A percentile compares a stretch with the other conserved stretches of the same genome.
phyloP scores from a whole-genome alignment of 768 basidiomycete genomes.

The Amanita pallidorosea region DNA sequence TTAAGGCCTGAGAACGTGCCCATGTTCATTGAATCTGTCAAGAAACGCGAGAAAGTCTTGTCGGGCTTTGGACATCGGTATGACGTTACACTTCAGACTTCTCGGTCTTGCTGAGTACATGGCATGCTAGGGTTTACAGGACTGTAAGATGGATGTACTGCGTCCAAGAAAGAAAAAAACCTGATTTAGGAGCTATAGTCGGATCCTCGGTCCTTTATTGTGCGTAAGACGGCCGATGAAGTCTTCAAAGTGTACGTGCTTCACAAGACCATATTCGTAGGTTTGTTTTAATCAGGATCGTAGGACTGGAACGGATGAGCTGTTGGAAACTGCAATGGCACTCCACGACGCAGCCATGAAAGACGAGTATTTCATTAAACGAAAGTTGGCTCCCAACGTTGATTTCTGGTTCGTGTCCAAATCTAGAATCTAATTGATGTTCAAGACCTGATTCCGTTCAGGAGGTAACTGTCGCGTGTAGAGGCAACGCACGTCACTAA shows the following conservation, averaged over 20 bases:
- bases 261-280: not conserved
- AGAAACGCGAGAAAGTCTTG: constrained; percentile 78
- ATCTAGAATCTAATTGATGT: not conserved
- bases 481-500: not conserved
- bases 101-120: not conserved
- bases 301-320: constrained; percentile 77
- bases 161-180: not conserved
- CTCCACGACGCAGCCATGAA: constrained; percentile 83
- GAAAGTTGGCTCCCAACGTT: constrained; percentile 81
- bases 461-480: constrained; percentile 1
- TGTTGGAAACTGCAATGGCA: constrained; percentile 83
- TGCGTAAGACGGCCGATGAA: constrained; percentile 82
- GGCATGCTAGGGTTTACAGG: constrained; percentile 50
- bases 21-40: constrained; percentile 77
- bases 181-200: constrained; percentile 35
- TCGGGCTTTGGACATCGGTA: constrained; percentile 86
- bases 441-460: not conserved
- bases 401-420: constrained; percentile 65
- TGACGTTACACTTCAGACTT: constrained; percentile 9
- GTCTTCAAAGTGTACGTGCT: constrained; percentile 77
- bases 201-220: constrained; percentile 85
- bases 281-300: not conserved
- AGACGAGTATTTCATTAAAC: constrained; percentile 80
- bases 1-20: constrained; percentile 74
- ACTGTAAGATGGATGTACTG: constrained; percentile 32